phyloP scores from a whole-genome alignment of 345 rosid genomes.

The Geranium brycei region DNA sequence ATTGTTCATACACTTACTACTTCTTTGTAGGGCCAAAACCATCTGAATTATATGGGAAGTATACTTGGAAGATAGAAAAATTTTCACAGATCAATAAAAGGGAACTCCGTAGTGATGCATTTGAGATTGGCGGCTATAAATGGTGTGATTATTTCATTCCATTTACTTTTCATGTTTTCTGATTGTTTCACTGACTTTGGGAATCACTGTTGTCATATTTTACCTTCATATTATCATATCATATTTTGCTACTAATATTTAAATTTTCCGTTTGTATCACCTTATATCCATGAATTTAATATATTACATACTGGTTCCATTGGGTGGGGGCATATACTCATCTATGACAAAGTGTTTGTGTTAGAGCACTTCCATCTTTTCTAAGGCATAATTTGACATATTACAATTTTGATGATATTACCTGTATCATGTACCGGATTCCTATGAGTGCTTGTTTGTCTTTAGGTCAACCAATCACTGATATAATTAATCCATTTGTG shows the following conservation, averaged over 20 bases:
- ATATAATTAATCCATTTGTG: neutral
- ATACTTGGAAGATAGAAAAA: constrained; percentile 81
- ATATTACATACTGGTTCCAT: neutral
- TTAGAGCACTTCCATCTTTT: too few species aligned
- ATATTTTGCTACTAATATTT: too few species aligned
- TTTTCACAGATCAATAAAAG: constrained; percentile 75
- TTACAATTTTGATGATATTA: neutral
- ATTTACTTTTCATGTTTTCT: constrained; percentile 3
- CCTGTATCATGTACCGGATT: neutral
- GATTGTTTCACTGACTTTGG: constrained; percentile 2
- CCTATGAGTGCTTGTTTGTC: neutral
- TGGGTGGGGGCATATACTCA: neutral
- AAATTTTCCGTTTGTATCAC: neutral
- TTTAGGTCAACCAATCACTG: neutral
- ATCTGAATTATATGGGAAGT: constrained; percentile 55
- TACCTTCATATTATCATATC: too few species aligned
- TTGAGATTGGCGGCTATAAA: constrained; percentile 86
- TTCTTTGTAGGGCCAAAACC: constrained; percentile 54
- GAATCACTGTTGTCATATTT: neutral
- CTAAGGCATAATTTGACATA: too few species aligned
- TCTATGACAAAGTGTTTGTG: too few species aligned
- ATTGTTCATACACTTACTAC: constrained; percentile 12
- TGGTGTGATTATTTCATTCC: constrained; percentile 39
- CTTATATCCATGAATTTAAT: neutral
- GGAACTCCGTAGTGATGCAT: constrained; percentile 62